phyloP scores from a whole-genome alignment of 768 basidiomycete species.

The Tulasnella sp. region DNA sequence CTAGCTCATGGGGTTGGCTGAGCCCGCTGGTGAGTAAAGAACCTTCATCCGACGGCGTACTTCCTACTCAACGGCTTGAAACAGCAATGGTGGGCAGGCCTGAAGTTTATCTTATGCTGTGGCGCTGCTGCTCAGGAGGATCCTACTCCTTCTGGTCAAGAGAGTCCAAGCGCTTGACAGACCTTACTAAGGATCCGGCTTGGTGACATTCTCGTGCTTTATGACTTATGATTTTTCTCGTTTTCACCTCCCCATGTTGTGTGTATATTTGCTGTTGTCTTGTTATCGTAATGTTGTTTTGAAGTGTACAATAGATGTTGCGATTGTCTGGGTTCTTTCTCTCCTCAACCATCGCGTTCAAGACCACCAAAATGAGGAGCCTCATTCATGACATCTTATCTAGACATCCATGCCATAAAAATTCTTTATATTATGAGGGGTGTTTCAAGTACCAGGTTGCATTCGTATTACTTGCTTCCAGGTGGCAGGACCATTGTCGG shows the following conservation, averaged over 20 bases:
- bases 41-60: not conserved
- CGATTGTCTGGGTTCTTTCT: not conserved
- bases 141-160: not conserved
- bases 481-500: conserved; percentile 81
- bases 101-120: not conserved
- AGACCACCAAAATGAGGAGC: not conserved
- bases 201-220: not conserved
- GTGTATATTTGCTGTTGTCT: not conserved
- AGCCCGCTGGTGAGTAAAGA: not conserved
- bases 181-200: not conserved
- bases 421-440: not conserved
- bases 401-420: not conserved
- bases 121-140: not conserved
- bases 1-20: not conserved
- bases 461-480: not conserved
- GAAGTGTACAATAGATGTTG: not conserved
- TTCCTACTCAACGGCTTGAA: not conserved
- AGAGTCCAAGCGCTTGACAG: not conserved
- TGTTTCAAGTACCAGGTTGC: not conserved
- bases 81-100: not conserved
- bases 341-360: not conserved
- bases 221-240: not conserved
- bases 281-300: not conserved
- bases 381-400: not conserved
- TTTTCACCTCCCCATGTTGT: not conserved